Percentiles rank a stretch among this genome's conserved stretches.
Evolutionary conservation across 345 rosid genomes (phyloP).

Genomic region (Brassica incana): DNA sequence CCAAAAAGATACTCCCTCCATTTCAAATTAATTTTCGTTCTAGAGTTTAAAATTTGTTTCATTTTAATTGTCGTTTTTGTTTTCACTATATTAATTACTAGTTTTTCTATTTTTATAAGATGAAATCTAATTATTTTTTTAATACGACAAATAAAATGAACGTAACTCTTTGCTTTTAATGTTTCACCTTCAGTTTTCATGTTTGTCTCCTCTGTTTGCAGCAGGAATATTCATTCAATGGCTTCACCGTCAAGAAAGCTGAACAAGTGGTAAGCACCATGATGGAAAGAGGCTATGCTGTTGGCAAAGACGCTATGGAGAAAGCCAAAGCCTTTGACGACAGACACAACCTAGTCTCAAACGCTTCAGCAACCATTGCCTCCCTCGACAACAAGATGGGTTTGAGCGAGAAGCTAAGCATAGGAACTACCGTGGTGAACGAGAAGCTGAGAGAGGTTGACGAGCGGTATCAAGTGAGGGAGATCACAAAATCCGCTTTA

Average conservation of each 20-base stretch:
- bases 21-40: no score
- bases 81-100: no score
- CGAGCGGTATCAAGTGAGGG: conserved; percentile 85
- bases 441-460: conserved; percentile 88
- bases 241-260: conserved; percentile 70
- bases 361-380: conserved; percentile 79
- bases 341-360: conserved; percentile 75
- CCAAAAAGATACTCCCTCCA: not conserved
- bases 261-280: conserved; percentile 86
- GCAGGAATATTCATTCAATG: conserved; percentile 47
- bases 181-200: not conserved
- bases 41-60: no score
- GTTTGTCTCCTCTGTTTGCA: conserved; percentile 43
- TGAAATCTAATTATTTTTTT: no score
- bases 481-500: conserved; percentile 84
- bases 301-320: conserved; percentile 85
- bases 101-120: no score
- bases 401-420: conserved; percentile 73
- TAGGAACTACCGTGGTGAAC: conserved; percentile 67
- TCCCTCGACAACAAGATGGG: conserved; percentile 83
- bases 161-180: not conserved
- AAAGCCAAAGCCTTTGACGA: conserved; percentile 86
- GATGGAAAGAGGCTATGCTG: conserved; percentile 83
- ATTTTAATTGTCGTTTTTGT: no score
- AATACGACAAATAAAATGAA: no score